Base-by-base conservation (phyloP, 2,329 filamentous ascomycete species). In the Colletotrichum filicis region DNA sequence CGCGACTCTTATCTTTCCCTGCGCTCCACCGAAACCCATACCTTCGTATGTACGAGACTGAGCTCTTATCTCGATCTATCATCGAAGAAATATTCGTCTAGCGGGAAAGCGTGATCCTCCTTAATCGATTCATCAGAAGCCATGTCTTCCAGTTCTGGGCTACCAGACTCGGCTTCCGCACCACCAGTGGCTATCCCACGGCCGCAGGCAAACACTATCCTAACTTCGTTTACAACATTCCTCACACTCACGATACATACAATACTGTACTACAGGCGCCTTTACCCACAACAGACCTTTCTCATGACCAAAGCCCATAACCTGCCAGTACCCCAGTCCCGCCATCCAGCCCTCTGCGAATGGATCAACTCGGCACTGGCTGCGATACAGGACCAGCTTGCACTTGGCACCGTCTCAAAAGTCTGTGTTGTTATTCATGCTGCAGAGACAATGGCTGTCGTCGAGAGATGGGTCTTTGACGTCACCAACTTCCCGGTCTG, bases 321-420 rank as follows among this genome's bases (percentile, higher is more conserved):
- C 83, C 92, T 95, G 71, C 89, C 94, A 35, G 93, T 97, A 58
- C 92, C 93, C 78, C 95, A 98, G 81, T 96, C 91, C 73, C 93
- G 95, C 71, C 95, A 98, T 82, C 94, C 95, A 0, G 90, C 90
- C 77, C 93, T 98, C 75, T 97, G 94, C 87, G 86, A 91, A 78
- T 98, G 95, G 93, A 91, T 98, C 82, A 90, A 88, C 79, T 93
- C 97, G 80, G 94, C 95, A 76, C 90, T 97, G 55, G 85, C 91
- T 74, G 93, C 94, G 46, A 89, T 95, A 26, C 87, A 90, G 73
- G 86, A 85, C 4, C 93, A 97, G 83, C 87, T 98, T 46, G 87
- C 93, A 60, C 88, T 86, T 11, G 88, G 87, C 30, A 73, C 81
- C 59, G 87, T 86, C 16, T 80, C 84, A 28, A 83, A 85, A 65